A percentile compares a stretch with the other conserved stretches of the same genome.
phyloP scores from a whole-genome alignment of 73 alveolate genomes.

The Paraurostyla sp. region DNA sequence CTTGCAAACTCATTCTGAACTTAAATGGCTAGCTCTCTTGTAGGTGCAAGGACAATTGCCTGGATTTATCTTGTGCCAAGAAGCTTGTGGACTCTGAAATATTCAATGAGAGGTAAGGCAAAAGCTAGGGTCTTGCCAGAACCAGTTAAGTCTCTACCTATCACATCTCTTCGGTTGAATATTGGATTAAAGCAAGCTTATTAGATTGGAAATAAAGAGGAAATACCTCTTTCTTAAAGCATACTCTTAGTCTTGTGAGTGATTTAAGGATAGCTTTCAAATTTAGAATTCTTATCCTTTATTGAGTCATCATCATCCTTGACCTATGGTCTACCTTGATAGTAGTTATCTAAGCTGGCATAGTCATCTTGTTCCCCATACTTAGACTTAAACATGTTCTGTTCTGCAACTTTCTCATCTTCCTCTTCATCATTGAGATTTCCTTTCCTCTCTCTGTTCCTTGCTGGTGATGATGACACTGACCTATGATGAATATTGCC shows the following conservation, averaged over 20 bases:
- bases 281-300: slow-evolving; percentile 35
- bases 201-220: slow-evolving; percentile 84
- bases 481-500: background rate
- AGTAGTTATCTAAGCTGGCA: too few species aligned
- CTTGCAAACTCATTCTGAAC: slow-evolving; percentile 79
- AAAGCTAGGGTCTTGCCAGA: slow-evolving; percentile 97
- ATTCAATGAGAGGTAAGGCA: slow-evolving; percentile 92
- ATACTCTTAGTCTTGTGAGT: slow-evolving; percentile 17
- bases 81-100: slow-evolving; percentile 75
- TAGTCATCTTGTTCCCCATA: background rate
- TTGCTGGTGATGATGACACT: background rate
- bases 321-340: too few species aligned
- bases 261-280: slow-evolving; percentile 64
- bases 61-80: slow-evolving; percentile 61
- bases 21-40: slow-evolving; percentile 93
- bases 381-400: background rate
- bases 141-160: slow-evolving; percentile 96
- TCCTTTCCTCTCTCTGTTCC: background rate
- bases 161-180: slow-evolving; percentile 86
- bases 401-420: background rate
- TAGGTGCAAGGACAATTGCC: slow-evolving; percentile 91
- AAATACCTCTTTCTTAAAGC: slow-evolving; percentile 16
- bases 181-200: slow-evolving; percentile 87
- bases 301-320: background rate
- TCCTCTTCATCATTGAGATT: background rate